These are phyloP conservation scores for Eucalyptus pumila DNA, from an alignment of 345 rosid species.

Conservation along the genomic window DNA sequence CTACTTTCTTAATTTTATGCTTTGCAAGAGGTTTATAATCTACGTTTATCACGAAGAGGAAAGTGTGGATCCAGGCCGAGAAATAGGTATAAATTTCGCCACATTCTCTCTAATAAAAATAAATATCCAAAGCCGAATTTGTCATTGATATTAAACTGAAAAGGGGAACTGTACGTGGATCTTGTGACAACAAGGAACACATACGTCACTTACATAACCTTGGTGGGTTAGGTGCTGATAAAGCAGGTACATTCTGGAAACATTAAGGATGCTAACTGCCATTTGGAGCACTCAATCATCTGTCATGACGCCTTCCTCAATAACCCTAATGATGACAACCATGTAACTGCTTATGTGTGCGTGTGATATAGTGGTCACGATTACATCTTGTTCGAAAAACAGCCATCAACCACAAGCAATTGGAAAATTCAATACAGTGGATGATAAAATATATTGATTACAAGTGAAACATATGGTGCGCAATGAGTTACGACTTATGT, in stretches of 20 bases:
- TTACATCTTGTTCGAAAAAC: too few relatives aligned
- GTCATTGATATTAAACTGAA: not conserved
- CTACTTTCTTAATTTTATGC: not conserved
- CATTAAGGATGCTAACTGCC: not conserved
- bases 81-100: not conserved
- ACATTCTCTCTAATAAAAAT: not conserved
- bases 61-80: not conserved
- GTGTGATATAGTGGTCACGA: too few relatives aligned
- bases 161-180: not conserved
- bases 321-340: not conserved
- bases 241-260: not conserved
- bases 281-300: not conserved
- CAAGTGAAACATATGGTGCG: not conserved
- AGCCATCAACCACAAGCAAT: not conserved
- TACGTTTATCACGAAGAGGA: not conserved
- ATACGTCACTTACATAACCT: not conserved
- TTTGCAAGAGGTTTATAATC: not conserved
- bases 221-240: not conserved
- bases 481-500: not conserved
- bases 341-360: too few relatives aligned
- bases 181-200: not conserved
- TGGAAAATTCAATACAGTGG: not conserved
- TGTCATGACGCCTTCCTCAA: not conserved
- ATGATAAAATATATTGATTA: not conserved
- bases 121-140: not conserved